Percentiles rank a stretch among this genome's conserved stretches.
Evolutionary conservation across 1,284 basidiomycete genomes (phyloP).

Genomic region (Dichomitus squalens): DNA sequence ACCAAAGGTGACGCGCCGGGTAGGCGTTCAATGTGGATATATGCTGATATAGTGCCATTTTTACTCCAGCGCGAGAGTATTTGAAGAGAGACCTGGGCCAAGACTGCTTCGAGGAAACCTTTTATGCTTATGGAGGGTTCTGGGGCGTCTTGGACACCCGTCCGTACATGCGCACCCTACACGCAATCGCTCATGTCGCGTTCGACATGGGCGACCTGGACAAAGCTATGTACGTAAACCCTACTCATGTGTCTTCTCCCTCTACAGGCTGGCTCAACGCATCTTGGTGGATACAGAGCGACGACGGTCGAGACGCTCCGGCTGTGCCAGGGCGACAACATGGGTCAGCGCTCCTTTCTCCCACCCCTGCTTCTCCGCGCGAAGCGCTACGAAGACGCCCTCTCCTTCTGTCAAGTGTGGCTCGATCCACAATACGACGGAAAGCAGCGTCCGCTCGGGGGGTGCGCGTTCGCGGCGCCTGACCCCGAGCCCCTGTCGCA

Average conservation of each 20-base stretch:
- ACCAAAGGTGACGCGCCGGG: conserved; percentile 13
- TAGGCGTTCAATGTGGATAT: neutral
- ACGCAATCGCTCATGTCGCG: conserved; percentile 35
- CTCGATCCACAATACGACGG: conserved; percentile 10
- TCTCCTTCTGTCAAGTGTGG: conserved; percentile 32
- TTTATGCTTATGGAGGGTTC: conserved; percentile 35
- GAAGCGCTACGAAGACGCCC: conserved; percentile 27
- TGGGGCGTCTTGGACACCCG: conserved; percentile 38
- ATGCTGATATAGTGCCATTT: neutral
- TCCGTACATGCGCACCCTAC: conserved; percentile 43
- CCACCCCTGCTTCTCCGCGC: conserved; percentile 27
- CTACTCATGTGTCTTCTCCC: neutral
- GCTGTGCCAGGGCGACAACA: conserved; percentile 34
- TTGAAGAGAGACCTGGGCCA: conserved; percentile 32
- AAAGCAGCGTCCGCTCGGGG: conserved; percentile 22
- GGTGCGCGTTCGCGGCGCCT: conserved; percentile 26
- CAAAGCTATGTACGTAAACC: conserved; percentile 34
- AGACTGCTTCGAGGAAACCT: conserved; percentile 37
- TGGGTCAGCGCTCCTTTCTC: conserved; percentile 31
- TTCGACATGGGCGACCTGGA: conserved; percentile 31
- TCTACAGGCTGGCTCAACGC: neutral
- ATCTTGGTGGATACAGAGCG: conserved; percentile 23
- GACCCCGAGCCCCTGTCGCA: conserved; percentile 16
- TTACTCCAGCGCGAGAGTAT: neutral
- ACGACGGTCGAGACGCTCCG: conserved; percentile 37